These are phyloP conservation scores for Trichophyton schoenleinii DNA, from an alignment of 2,329 filamentous ascomycete genomes.

Conservation along the genomic window DNA sequence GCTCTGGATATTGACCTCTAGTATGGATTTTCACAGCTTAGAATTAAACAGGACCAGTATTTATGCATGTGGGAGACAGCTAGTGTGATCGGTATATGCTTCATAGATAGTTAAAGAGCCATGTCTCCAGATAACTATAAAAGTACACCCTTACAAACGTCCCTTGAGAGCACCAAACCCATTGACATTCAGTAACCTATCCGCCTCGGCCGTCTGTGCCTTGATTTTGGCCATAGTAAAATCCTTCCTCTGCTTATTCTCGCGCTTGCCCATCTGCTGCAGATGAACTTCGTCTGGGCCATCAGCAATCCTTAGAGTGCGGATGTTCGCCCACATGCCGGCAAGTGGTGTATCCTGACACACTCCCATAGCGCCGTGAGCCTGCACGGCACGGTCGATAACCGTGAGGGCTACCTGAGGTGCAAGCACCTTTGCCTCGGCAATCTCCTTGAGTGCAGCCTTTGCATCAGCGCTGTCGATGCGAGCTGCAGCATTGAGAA, in stretches of 20 bases:
- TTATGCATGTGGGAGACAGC: not conserved
- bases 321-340: conserved; percentile 64
- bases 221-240: conserved; percentile 30
- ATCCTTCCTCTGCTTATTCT: conserved; percentile 41
- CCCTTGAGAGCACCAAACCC: conserved; percentile 22
- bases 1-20: too few relatives aligned
- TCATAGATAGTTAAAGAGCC: not conserved
- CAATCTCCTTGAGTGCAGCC: conserved; percentile 81
- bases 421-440: conserved; percentile 85
- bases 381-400: conserved; percentile 88
- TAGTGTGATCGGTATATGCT: not conserved
- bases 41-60: not conserved
- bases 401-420: conserved; percentile 70
- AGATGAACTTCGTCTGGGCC: conserved; percentile 94
- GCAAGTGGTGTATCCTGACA: conserved; percentile 90
- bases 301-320: conserved; percentile 77
- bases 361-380: conserved; percentile 81
- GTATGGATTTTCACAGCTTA: not conserved
- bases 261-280: conserved; percentile 42
- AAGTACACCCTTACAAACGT: conserved; percentile 6
- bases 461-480: conserved; percentile 88
- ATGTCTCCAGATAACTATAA: not conserved
- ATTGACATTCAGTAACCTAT: conserved; percentile 26
- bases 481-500: conserved; percentile 87
- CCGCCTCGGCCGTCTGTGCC: conserved; percentile 30